phyloP scores from a whole-genome alignment of 2,329 filamentous ascomycete species.

The Emergomyces orientalis region DNA sequence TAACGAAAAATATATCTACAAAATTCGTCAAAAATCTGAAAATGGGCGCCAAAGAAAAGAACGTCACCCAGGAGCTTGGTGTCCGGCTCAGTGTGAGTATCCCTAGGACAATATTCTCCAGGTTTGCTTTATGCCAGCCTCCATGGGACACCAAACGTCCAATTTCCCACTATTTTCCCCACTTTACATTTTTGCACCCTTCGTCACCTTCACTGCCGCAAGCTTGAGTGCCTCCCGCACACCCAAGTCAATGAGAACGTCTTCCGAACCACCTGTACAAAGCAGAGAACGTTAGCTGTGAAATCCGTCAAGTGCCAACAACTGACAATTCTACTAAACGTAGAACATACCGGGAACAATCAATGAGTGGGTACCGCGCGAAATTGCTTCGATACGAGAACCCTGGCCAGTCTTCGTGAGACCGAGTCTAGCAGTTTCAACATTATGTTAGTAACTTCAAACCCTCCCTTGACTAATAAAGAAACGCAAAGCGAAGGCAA shows the following conservation, averaged over 20 bases:
- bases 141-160: not conserved
- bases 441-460: not conserved
- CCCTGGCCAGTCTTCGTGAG: conserved; percentile 13
- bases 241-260: conserved; percentile 14
- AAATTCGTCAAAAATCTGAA: not conserved
- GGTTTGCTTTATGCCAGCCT: not conserved
- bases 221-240: conserved; percentile 13
- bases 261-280: conserved; percentile 12
- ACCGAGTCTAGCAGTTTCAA: conserved; percentile 6
- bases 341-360: conserved; percentile 10
- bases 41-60: not conserved
- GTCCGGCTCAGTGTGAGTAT: not conserved
- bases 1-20: not conserved
- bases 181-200: conserved; percentile 5
- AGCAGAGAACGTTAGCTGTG: not conserved
- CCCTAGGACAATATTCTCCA: not conserved
- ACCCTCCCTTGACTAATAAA: not conserved
- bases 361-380: conserved; percentile 9
- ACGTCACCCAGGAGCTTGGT: not conserved
- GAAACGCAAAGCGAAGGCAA: not conserved
- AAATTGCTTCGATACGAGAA: conserved; percentile 13
- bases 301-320: not conserved
- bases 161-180: not conserved
- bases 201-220: conserved; percentile 6
- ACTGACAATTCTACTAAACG: not conserved